Percentiles rank a stretch among this genome's conserved stretches.
These are phyloP conservation scores for Podila verticillata DNA, from an alignment of 192 early-diverging fungal genomes.

Conservation along the genomic window DNA sequence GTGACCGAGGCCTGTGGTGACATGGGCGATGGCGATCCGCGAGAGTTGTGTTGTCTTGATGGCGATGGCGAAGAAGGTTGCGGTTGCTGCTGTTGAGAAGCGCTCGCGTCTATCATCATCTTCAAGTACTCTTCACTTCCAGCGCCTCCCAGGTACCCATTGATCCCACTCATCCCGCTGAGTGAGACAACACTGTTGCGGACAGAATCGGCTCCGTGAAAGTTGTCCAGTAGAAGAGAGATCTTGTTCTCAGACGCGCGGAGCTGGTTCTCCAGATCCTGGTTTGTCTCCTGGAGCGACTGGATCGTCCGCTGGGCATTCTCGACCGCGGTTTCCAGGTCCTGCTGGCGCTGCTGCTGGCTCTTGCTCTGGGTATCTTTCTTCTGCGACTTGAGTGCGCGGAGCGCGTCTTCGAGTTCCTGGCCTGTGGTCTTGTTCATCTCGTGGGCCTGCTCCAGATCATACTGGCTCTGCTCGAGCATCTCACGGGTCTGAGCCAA, in stretches of 20 bases:
- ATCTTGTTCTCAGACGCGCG: slow-evolving; percentile 47
- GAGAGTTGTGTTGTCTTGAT: background rate
- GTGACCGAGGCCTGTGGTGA: background rate
- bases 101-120: background rate
- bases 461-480: slow-evolving; percentile 20
- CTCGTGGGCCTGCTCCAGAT: slow-evolving; percentile 38
- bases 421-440: slow-evolving; percentile 39
- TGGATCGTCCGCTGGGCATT: slow-evolving; percentile 29
- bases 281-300: slow-evolving; percentile 17
- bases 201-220: slow-evolving; percentile 30
- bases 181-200: slow-evolving; percentile 32
- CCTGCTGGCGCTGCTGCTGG: slow-evolving; percentile 4
- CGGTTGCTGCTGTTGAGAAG: background rate
- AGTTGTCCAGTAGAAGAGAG: slow-evolving; percentile 39
- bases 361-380: background rate
- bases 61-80: background rate
- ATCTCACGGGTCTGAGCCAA: slow-evolving; percentile 13
- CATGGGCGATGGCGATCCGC: background rate
- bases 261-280: slow-evolving; percentile 47
- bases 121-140: background rate
- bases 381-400: slow-evolving; percentile 24
- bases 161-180: slow-evolving; percentile 5
- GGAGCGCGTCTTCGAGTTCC: slow-evolving; percentile 38
- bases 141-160: background rate
- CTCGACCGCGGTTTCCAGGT: slow-evolving; percentile 17